phyloP scores from a whole-genome alignment of 108 stramenopile species.

The Phaeodactylum tricornutum region DNA sequence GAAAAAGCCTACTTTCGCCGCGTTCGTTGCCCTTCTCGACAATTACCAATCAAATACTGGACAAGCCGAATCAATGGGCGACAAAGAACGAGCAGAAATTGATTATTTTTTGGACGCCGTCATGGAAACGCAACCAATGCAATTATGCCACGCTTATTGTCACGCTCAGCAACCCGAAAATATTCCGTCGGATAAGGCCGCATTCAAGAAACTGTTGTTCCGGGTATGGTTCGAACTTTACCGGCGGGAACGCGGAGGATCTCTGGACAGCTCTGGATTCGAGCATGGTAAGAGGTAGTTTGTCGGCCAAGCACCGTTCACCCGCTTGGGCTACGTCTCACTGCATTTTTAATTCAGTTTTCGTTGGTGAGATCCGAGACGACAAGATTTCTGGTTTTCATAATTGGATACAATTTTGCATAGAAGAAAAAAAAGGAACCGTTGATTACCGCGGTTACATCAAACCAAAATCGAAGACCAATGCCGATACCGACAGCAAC shows the following conservation, averaged over 20 bases:
- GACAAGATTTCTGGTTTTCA: conserved; percentile 75
- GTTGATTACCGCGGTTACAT: conserved; percentile 85
- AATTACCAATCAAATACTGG: conserved; percentile 72
- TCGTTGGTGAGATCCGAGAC: conserved; percentile 84
- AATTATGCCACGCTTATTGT: conserved; percentile 79
- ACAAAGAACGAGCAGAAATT: conserved; percentile 55
- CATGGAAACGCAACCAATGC: conserved; percentile 84
- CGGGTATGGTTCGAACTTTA: conserved; percentile 86
- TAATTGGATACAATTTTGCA: conserved; percentile 89
- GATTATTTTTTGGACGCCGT: conserved; percentile 49
- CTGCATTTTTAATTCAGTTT: too few relatives aligned
- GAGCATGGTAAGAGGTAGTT: too few relatives aligned
- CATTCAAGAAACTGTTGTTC: conserved; percentile 53
- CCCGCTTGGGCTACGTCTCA: too few relatives aligned
- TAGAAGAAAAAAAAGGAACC: conserved; percentile 71
- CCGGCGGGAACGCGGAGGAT: conserved; percentile 43
- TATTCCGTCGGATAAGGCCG: conserved; percentile 39
- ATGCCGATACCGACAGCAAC: conserved; percentile 38
- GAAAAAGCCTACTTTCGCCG: conserved; percentile 65
- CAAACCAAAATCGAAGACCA: conserved; percentile 42
- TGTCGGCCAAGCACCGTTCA: too few relatives aligned
- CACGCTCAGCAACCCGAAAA: conserved; percentile 35
- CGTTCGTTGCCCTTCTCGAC: conserved; percentile 72
- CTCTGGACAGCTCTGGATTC: conserved; percentile 78
- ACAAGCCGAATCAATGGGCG: conserved; percentile 42